A percentile compares a stretch with the other conserved stretches of the same genome.
Conservation (phyloP, 306 rosid species). For the Glycine tomentella region DNA sequence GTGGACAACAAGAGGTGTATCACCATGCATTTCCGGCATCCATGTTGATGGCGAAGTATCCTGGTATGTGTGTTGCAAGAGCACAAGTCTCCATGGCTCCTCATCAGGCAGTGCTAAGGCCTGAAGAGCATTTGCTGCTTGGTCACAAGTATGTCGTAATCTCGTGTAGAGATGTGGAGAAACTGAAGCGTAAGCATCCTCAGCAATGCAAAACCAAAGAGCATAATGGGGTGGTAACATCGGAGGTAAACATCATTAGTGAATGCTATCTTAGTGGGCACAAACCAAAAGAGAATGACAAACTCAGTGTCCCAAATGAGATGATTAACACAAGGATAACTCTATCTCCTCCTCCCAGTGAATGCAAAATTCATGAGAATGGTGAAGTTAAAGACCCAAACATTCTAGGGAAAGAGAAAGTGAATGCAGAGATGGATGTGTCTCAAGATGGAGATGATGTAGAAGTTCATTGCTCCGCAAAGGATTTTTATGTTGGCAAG, state of each 20-base stretch:
- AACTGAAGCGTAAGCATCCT: constrained; percentile 57
- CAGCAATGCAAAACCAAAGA: constrained; percentile 31
- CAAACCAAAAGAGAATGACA: constrained; percentile 39
- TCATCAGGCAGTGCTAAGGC: constrained; percentile 58
- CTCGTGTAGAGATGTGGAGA: constrained; percentile 53
- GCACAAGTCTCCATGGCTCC: constrained; percentile 70
- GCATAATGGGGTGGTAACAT: neutral
- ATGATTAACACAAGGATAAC: constrained; percentile 32
- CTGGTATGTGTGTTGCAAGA: constrained; percentile 61
- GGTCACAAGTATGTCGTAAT: constrained; percentile 69
- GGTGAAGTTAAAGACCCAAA: constrained; percentile 9
- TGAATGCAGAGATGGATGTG: constrained; percentile 27
- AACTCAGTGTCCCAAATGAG: constrained; percentile 11
- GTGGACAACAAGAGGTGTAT: constrained; percentile 59
- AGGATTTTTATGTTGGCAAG: constrained; percentile 50
- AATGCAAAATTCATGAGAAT: constrained; percentile 30
- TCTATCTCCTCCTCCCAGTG: constrained; percentile 34
- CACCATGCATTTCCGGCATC: constrained; percentile 58
- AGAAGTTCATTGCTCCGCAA: constrained; percentile 54
- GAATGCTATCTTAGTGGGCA: constrained; percentile 24
- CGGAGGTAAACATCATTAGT: constrained; percentile 24
- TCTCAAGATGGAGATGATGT: constrained; percentile 39
- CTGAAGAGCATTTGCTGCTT: constrained; percentile 57
- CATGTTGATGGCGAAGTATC: constrained; percentile 61
- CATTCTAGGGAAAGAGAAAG: constrained; percentile 10